Evolutionary conservation across 2,329 filamentous ascomycete genomes (phyloP), one percentile per base, ranked within the genome.

Genomic region (Diaporthe vexans): DNA sequence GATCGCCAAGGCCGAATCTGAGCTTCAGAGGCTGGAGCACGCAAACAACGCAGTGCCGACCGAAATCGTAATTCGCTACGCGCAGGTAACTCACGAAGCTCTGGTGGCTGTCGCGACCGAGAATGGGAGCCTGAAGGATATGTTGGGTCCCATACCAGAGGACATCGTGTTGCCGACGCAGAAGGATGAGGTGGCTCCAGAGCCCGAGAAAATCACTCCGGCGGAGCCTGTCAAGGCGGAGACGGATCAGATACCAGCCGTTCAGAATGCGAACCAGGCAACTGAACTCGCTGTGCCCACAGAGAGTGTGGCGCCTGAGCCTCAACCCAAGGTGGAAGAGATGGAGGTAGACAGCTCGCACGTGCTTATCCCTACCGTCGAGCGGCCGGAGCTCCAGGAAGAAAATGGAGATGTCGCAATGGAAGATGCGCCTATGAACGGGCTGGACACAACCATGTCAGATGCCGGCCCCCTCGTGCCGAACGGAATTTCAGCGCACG

Each of bases 1-100:
- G 77, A 90, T 91, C 51, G 80, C 83, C 56, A 88, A 90, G 78
- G 85, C 86, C 2, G 86, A 90, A 75, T 81, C 81, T 0, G 85
- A 89, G 71, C 78, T 91, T 40, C 84, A 84, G 74, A 86, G 85
- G 67, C 79, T 90, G 9, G 83, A 87, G 72, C 79, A 78, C 4
- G 78, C 84, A 73, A 78, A 83, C 74, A 78, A 85, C 74, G 76
- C 80, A 76, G 73, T 87, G 75, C 79, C 85, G 58, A 82, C 83
- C 21, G 82, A 85, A 57, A 84, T 87, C 1, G 82, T 89, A 17
- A 80, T 83, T 35, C 86, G 86, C 3, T 89, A 88, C 75, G 86
- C 86, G 3, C 81, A 84, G 10, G 78, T 88, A 24, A 85, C 88
- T 0, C 84, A 90, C 61, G 85, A 88, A 52, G 85, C 87, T 7